Conservation (phyloP, 176 grass and related monocot genomes). For the Lolium perenne region DNA sequence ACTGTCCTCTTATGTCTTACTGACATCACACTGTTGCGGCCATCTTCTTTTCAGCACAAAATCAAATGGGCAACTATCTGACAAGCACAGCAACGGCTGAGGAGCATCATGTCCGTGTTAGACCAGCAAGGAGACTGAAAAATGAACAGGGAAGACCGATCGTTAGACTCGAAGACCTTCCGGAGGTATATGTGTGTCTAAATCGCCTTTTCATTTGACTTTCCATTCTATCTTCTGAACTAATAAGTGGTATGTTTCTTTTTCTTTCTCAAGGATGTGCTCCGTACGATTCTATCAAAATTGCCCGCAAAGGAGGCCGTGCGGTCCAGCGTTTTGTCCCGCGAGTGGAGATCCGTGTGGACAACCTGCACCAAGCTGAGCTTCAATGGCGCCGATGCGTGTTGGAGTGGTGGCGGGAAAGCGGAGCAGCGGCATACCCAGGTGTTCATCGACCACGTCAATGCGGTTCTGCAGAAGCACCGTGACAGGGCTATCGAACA, state of each 20-base stretch:
- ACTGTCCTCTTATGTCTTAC: too few species aligned
- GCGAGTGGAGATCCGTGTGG: background rate
- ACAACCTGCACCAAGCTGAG: background rate
- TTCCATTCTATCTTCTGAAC: background rate
- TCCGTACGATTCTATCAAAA: background rate
- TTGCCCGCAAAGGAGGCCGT: background rate
- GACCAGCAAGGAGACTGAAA: background rate
- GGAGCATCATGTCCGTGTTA: background rate
- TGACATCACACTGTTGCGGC: too few species aligned
- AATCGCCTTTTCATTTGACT: background rate
- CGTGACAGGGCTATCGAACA: background rate
- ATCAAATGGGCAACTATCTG: background rate
- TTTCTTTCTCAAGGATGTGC: background rate
- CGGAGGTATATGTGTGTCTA: background rate
- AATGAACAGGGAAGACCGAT: background rate
- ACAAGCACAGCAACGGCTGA: background rate
- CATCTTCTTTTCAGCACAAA: background rate
- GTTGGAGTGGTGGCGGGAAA: background rate
- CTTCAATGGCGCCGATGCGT: background rate
- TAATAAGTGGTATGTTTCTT: background rate
- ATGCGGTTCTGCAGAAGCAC: background rate
- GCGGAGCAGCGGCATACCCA: background rate
- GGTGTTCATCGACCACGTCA: background rate
- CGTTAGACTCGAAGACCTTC: background rate
- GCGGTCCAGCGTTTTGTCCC: background rate